Conservation (phyloP, 2,329 filamentous ascomycete genomes). For the Trichophyton schoenleinii region DNA sequence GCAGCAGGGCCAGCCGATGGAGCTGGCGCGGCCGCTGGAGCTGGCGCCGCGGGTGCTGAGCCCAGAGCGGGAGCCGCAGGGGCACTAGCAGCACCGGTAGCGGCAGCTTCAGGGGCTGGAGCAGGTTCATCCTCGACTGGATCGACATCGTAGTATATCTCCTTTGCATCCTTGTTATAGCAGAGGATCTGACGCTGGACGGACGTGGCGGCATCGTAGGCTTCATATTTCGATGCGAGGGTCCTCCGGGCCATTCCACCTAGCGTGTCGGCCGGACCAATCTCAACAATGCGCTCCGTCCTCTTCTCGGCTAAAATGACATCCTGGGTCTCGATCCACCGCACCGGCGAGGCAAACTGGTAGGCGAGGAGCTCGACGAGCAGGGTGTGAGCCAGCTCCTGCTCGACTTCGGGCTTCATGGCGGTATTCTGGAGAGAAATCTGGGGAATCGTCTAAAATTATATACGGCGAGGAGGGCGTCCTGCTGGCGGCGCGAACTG, state of each 20-base stretch:
- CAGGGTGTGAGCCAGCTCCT: constrained; percentile 96
- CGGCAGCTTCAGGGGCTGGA: constrained; percentile 30
- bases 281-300: constrained; percentile 93
- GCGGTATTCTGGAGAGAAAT: constrained; percentile 23
- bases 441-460: not conserved
- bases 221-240: constrained; percentile 92
- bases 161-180: constrained; percentile 98
- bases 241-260: constrained; percentile 97
- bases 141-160: constrained; percentile 98
- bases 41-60: constrained; percentile 43
- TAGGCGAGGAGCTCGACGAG: constrained; percentile 98
- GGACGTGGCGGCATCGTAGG: constrained; percentile 92
- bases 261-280: constrained; percentile 91
- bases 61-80: constrained; percentile 36
- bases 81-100: constrained; percentile 21
- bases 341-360: constrained; percentile 94
- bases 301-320: constrained; percentile 93
- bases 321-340: constrained; percentile 99
- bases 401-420: constrained; percentile 98
- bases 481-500: not conserved
- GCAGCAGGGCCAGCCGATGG: constrained; percentile 72
- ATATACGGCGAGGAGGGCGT: not conserved
- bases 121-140: constrained; percentile 83
- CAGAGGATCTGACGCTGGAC: constrained; percentile 95
- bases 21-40: constrained; percentile 45